These are phyloP conservation scores for Cryptosporidium andersoni DNA, from an alignment of 169 alveolate species.

Conservation along the genomic window DNA sequence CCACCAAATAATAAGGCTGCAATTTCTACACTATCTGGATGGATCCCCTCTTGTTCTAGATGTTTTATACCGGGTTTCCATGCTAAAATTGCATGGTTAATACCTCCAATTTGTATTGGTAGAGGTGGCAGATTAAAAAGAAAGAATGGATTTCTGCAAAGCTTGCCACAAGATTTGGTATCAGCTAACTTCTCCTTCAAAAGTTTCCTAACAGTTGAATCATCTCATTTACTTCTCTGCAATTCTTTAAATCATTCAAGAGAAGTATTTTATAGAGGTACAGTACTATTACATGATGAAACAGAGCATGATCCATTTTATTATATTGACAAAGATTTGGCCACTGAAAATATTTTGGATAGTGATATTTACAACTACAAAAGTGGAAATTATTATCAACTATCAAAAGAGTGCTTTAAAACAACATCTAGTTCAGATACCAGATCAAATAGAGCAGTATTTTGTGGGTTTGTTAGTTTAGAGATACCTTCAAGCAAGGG, in stretches of 20 bases:
- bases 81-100: constrained; percentile 54
- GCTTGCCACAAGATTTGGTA: constrained; percentile 27
- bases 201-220: constrained; percentile 57
- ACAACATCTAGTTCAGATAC: background rate
- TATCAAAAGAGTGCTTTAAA: background rate
- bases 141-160: constrained; percentile 28
- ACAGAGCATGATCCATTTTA: constrained; percentile 20
- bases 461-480: constrained; percentile 60
- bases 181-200: constrained; percentile 18
- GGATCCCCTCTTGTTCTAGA: constrained; percentile 39
- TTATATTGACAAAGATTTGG: constrained; percentile 23
- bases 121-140: constrained; percentile 41
- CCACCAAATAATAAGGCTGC: background rate
- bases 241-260: constrained; percentile 15
- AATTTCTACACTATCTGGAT: background rate
- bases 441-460: constrained; percentile 17
- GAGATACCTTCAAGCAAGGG: background rate
- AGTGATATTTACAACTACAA: background rate
- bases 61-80: constrained; percentile 67
- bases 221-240: constrained; percentile 30
- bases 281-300: constrained; percentile 22
- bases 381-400: background rate
- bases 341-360: background rate
- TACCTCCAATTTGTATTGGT: constrained; percentile 55
- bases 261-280: constrained; percentile 36